phyloP scores from a whole-genome alignment of 805 yeast species.

The Yarrowia deformans region DNA sequence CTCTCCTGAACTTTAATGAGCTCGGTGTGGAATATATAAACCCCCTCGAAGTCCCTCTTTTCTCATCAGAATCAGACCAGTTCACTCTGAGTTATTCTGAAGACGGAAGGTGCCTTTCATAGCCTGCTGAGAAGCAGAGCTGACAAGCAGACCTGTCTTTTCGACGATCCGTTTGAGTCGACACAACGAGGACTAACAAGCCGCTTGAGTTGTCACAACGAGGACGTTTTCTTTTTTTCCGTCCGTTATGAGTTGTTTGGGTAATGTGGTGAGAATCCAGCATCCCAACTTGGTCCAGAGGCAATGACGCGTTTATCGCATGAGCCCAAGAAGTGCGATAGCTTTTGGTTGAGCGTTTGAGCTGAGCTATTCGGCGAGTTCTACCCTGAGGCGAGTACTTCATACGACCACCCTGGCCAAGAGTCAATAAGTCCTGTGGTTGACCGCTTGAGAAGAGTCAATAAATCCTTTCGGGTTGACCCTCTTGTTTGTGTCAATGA shows the following conservation, averaged over 20 bases:
- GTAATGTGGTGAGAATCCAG: not conserved
- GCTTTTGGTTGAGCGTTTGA: constrained; percentile 5
- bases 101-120: constrained; percentile 1
- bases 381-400: not conserved
- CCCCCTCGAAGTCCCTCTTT: not conserved
- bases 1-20: not conserved
- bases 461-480: not conserved
- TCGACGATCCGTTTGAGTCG: not conserved
- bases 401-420: not conserved
- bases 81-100: constrained; percentile 3
- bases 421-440: not conserved
- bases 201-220: constrained; percentile 1
- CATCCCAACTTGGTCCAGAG: not conserved
- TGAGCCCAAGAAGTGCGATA: not conserved
- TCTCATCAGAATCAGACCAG: constrained; percentile 4
- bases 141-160: not conserved
- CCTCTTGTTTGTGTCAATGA: not conserved
- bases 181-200: not conserved
- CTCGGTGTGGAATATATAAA: not conserved
- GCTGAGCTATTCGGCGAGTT: not conserved
- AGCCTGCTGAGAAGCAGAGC: constrained; percentile 5
- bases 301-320: no score
- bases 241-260: not conserved
- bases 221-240: not conserved
- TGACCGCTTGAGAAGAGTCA: constrained; percentile 3